Evolutionary conservation across 192 early-diverging fungal genomes (phyloP), one percentile per base, ranked within the genome.

Genomic region (Linnemannia hyalina): DNA sequence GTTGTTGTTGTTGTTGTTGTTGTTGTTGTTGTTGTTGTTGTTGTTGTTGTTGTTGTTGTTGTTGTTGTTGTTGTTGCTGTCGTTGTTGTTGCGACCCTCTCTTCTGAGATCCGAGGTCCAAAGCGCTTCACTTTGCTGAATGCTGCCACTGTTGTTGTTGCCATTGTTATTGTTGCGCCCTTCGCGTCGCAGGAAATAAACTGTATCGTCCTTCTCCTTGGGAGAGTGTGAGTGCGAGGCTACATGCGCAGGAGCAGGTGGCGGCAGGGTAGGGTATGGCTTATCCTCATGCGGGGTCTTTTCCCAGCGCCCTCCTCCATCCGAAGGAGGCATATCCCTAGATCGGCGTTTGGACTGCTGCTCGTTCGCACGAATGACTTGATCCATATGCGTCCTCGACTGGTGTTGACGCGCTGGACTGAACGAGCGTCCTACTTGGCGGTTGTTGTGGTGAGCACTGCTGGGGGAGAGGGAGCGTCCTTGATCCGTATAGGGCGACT

Each of bases 281-380:
- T 78, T 80, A 35, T 86, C 84, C 20, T 80, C 84, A 23, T 86
- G 84, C 0, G 70, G 79, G 7, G 76, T 86, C 68, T 86, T 86
- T 52, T 81, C 84, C 84, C 84, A 86, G 6, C 84, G 75, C 3
- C 84, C 75, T 11, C 84, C 69, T 4, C 84, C 75, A 4, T 81
- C 84, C 11, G 74, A 38, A 22, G 63, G 26, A 6, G n/a, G 42
- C 13, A 15, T 32, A 20, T 81, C 84, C 38, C 70, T 42, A 42
- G 73, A 52, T 29, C 75, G 78, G 0, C 78, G 73, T n/a, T 38
- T 77, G 35, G 74, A 44, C 11, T 73, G 71, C 29, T 44, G 32
- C 36, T 77, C 81, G 23, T 36, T 71, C 20, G 57, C 10, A 9
- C n/a, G 54, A n/a, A 74, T 47, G 29, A 86, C 60, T 15, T 86